Conservation (phyloP, 73 alveolate species). For the Paraurostyla sp. region DNA sequence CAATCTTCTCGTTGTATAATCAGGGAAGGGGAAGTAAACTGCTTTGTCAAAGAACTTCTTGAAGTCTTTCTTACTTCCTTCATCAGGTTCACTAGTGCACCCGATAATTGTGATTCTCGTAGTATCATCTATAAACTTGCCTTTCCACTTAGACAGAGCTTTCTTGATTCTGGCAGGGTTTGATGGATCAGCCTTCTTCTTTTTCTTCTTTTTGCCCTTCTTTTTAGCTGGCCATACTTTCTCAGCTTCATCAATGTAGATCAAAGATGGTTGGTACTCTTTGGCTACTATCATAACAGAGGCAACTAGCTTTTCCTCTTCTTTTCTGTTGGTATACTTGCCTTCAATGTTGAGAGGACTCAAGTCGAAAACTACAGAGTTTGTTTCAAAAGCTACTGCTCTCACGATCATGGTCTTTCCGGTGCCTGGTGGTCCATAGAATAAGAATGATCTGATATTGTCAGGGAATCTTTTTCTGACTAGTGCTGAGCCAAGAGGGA, state of each 20-base stretch:
- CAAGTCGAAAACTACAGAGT: conserved; percentile 94
- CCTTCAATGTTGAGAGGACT: conserved; percentile 80
- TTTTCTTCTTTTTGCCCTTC: conserved; percentile 83
- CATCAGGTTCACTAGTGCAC: conserved; percentile 86
- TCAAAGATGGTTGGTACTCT: conserved; percentile 89
- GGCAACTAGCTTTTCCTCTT: conserved; percentile 82
- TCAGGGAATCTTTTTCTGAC: conserved; percentile 83
- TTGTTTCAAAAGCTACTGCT: conserved; percentile 96
- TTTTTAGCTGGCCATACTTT: conserved; percentile 88
- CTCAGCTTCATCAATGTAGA: conserved; percentile 91
- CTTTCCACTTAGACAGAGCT: conserved; percentile 76
- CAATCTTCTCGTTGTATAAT: conserved; percentile 82
- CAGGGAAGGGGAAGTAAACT: conserved; percentile 89
- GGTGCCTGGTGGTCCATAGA: conserved; percentile 98
- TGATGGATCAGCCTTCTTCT: conserved; percentile 75
- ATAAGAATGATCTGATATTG: conserved; percentile 80
- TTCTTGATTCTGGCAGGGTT: conserved; percentile 77
- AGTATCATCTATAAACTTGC: conserved; percentile 78
- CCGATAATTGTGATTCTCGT: conserved; percentile 88
- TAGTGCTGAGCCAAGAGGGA: conserved; percentile 90
- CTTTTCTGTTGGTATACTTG: conserved; percentile 80
- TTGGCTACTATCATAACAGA: conserved; percentile 89
- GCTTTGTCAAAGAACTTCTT: conserved; percentile 87
- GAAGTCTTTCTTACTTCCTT: conserved; percentile 80
- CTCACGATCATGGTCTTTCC: conserved; percentile 97